Percentiles rank a stretch among this genome's conserved stretches.
phyloP scores from a whole-genome alignment of 768 basidiomycete species.

The Collybia sordida region DNA sequence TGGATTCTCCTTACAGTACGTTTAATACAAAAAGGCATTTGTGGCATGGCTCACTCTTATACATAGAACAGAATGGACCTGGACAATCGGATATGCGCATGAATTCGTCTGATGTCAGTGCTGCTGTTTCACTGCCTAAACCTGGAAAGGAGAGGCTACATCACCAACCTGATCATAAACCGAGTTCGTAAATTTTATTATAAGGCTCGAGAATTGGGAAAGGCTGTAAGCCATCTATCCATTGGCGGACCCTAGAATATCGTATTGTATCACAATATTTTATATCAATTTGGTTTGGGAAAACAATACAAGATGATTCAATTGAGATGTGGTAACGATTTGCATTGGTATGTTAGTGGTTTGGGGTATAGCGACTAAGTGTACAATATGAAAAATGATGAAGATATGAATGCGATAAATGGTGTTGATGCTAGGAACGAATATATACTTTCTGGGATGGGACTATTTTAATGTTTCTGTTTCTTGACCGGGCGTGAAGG shows the following conservation, averaged over 20 bases:
- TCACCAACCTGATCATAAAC: conserved; percentile 5
- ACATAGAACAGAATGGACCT: conserved; percentile 16
- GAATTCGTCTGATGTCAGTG: conserved; percentile 37
- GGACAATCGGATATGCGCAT: conserved; percentile 32
- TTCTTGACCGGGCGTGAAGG: too few relatives aligned
- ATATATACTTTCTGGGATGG: too few relatives aligned
- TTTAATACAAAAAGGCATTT: not conserved
- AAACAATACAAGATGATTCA: not conserved
- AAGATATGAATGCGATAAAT: too few relatives aligned
- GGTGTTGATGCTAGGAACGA: too few relatives aligned
- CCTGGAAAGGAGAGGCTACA: conserved; percentile 26
- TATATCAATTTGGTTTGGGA: not conserved
- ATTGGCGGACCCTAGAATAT: not conserved
- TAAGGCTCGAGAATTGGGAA: not conserved
- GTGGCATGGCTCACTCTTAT: not conserved
- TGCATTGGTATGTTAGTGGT: too few relatives aligned
- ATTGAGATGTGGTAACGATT: not conserved
- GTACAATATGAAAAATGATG: too few relatives aligned
- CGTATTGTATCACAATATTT: not conserved
- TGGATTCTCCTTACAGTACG: conserved; percentile 31
- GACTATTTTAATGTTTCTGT: too few relatives aligned
- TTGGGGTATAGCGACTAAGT: too few relatives aligned
- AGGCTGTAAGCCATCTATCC: not conserved
- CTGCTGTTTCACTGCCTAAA: conserved; percentile 34
- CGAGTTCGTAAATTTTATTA: not conserved